Evolutionary conservation across 495 filamentous ascomycete genomes (phyloP), one percentile per base, ranked within the genome.

Genomic region (Aspergillus baeticus): DNA sequence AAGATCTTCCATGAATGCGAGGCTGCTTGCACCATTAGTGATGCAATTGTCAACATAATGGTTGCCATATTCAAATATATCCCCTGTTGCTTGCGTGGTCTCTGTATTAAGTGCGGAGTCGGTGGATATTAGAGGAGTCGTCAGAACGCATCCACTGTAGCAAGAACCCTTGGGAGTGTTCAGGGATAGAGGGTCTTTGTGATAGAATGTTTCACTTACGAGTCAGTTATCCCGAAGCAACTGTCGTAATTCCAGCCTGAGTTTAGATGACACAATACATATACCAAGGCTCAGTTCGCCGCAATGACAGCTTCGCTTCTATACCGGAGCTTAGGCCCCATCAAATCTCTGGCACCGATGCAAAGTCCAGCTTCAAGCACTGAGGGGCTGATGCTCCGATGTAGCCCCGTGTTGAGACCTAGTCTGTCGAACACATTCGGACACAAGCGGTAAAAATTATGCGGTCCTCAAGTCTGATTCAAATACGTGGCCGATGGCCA

Each of bases 161-260:
- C 18, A 6, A 49, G 23, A 7, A 49, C 15, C 26, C 26, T 47
- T 33, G 7, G n/a, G 6, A 47, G 23, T 21, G 23, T 22, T 17
- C 11, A 29, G 35, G 35, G n/a, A 29, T 51, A 47, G 1, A 17
- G 14, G 26, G 26, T 29, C 26, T 29, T 29, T 10, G 22, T 37
- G 20, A 13, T 14, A 22, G 31, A 49, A 22, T 22, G 43, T 55
- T 15, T 55, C 34, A 42, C 35, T 10, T 42, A n/a, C 43, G 35
- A 55, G 34, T 42, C 34, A 55, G 10, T 42, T 22, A 22, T 23
- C 11, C 44, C 29, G 39, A 22, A 36, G 43, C 33, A 17, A 10
- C 18, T 31, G 47, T 18, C 21, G n/a, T 31, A 23, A 10, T 26
- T 54, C 35, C 75, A 75, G 4, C 26, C 26, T 29, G 26, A 29